phyloP scores from a whole-genome alignment of 805 yeast species.

The Lachancea waltii region DNA sequence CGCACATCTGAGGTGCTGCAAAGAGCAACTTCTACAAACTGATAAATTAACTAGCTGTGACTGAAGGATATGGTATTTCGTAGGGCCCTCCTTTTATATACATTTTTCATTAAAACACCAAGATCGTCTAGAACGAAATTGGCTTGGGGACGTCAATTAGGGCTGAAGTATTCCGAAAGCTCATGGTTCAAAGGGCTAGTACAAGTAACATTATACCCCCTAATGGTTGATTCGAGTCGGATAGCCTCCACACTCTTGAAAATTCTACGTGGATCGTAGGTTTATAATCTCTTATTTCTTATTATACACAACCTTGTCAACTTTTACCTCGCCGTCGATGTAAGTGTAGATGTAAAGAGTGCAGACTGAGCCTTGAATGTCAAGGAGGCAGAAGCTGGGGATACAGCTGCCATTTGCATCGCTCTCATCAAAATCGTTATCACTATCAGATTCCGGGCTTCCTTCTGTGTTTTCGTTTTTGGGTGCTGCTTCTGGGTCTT shows the following conservation, averaged over 20 bases:
- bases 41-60: too few relatives aligned
- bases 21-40: too few relatives aligned
- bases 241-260: too few relatives aligned
- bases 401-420: constrained; percentile 35
- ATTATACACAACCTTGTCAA: constrained; percentile 73
- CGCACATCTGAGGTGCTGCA: not conserved
- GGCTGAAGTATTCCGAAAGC: not conserved
- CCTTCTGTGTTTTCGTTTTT: constrained; percentile 10
- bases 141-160: not conserved
- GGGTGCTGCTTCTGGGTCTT: constrained; percentile 13
- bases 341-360: constrained; percentile 81
- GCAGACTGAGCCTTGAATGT: constrained; percentile 72
- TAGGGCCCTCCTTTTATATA: not conserved
- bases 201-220: too few relatives aligned
- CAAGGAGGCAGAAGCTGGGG: constrained; percentile 86
- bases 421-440: constrained; percentile 21
- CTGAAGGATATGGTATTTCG: too few relatives aligned
- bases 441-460: too few relatives aligned
- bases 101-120: not conserved
- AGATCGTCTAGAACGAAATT: not conserved
- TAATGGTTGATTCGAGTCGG: too few relatives aligned
- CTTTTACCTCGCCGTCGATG: constrained; percentile 77
- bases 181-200: too few relatives aligned
- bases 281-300: constrained; percentile 39
- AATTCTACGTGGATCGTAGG: too few relatives aligned